Conservation (phyloP, 1,139 yeast species). For the Hyphopichia khmerensis region DNA sequence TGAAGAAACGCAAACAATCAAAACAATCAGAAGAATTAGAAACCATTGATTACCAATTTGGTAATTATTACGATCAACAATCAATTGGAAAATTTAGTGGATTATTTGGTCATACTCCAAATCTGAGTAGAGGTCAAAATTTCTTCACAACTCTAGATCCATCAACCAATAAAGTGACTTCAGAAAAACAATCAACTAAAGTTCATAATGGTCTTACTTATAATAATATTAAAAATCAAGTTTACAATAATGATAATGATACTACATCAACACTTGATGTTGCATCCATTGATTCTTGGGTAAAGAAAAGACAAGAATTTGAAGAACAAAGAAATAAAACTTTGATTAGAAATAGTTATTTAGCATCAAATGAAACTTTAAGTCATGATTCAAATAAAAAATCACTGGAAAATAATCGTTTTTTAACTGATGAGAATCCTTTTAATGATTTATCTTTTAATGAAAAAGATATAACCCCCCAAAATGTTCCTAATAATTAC, state of each 20-base stretch:
- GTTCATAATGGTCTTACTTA: slow-evolving; percentile 8
- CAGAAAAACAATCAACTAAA: background rate
- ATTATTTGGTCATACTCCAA: background rate
- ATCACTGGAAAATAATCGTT: background rate
- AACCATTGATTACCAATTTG: slow-evolving; percentile 37
- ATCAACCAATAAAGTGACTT: background rate
- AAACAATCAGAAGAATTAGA: slow-evolving; percentile 20
- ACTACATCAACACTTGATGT: slow-evolving; percentile 38
- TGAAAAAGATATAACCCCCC: background rate
- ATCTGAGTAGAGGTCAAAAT: background rate
- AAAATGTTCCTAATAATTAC: background rate
- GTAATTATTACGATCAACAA: slow-evolving; percentile 21
- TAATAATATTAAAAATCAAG: slow-evolving; percentile 18
- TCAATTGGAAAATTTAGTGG: slow-evolving; percentile 1
- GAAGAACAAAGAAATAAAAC: slow-evolving; percentile 28
- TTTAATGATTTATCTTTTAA: background rate
- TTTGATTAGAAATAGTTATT: slow-evolving; percentile 22
- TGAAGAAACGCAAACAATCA: slow-evolving; percentile 20
- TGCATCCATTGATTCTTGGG: slow-evolving; percentile 51
- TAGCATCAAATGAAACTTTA: slow-evolving; percentile 32
- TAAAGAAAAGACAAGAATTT: slow-evolving; percentile 48
- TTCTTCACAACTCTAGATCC: background rate
- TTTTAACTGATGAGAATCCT: slow-evolving; percentile 5
- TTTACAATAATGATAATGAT: slow-evolving; percentile 25
- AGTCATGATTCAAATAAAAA: slow-evolving; percentile 4